phyloP scores from a whole-genome alignment of 2,329 filamentous ascomycete genomes.

The Pezicula rhizophila region DNA sequence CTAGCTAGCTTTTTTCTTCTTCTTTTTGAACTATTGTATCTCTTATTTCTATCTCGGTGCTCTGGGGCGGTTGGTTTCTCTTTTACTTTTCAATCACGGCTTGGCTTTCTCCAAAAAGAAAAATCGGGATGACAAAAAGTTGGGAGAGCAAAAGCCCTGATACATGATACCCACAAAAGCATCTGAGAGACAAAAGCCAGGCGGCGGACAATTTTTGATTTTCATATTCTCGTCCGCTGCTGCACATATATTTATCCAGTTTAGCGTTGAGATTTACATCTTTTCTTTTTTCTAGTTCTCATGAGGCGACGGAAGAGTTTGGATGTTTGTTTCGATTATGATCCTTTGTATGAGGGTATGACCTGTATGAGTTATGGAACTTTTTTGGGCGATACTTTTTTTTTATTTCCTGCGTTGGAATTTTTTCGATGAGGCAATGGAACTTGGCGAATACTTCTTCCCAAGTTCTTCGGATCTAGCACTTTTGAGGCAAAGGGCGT shows the following conservation, averaged over 20 bases:
- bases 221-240: no score
- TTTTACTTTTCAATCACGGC: no score
- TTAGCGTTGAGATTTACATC: constrained; percentile 19
- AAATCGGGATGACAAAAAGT: no score
- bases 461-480: no score
- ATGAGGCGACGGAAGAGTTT: constrained; percentile 1
- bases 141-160: background rate
- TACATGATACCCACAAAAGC: constrained; percentile 2
- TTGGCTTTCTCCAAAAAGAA: no score
- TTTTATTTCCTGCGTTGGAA: constrained; percentile 4
- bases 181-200: background rate
- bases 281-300: constrained; percentile 11
- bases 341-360: constrained; percentile 23
- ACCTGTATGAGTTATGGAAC: constrained; percentile 17
- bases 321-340: constrained; percentile 21
- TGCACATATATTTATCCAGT: no score
- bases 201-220: no score
- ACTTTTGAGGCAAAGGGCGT: background rate
- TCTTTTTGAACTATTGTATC: background rate
- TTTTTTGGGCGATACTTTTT: constrained; percentile 15
- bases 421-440: background rate
- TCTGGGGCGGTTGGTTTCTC: no score
- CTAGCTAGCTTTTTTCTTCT: background rate
- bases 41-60: no score
- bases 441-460: background rate